A percentile compares a stretch with the other conserved stretches of the same genome.
phyloP scores from a whole-genome alignment of 73 alveolate species.

The Tetrahymena thermophila region DNA sequence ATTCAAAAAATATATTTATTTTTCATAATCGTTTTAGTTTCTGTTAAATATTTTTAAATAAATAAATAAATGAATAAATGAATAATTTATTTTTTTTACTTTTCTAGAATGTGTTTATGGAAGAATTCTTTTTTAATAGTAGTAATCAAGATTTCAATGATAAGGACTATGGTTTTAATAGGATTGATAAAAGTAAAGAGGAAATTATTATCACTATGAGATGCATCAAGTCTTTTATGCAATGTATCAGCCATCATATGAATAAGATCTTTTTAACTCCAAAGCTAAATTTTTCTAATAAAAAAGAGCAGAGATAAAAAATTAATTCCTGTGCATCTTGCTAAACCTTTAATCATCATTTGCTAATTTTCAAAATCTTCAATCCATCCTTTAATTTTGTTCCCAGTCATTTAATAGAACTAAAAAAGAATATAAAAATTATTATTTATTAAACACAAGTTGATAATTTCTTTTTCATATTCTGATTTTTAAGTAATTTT shows the following conservation, averaged over 20 bases:
- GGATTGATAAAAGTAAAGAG: neutral
- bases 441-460: neutral
- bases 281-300: neutral
- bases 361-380: neutral
- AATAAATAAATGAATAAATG: neutral
- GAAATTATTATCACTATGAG: neutral
- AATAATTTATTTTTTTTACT: neutral
- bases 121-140: neutral
- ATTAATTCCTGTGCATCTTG: neutral
- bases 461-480: neutral
- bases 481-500: neutral
- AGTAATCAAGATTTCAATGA: neutral
- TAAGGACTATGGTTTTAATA: neutral
- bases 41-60: too few relatives aligned
- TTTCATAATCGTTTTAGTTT: neutral
- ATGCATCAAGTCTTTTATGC: neutral
- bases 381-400: neutral
- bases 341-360: neutral
- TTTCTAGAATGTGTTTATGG: neutral
- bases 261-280: neutral
- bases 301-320: neutral
- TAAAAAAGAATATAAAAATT: neutral
- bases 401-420: neutral
- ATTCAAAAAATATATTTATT: neutral
- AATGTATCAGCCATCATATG: neutral